phyloP scores from a whole-genome alignment of 768 basidiomycete species.

The Phaeolepiota aurea region DNA sequence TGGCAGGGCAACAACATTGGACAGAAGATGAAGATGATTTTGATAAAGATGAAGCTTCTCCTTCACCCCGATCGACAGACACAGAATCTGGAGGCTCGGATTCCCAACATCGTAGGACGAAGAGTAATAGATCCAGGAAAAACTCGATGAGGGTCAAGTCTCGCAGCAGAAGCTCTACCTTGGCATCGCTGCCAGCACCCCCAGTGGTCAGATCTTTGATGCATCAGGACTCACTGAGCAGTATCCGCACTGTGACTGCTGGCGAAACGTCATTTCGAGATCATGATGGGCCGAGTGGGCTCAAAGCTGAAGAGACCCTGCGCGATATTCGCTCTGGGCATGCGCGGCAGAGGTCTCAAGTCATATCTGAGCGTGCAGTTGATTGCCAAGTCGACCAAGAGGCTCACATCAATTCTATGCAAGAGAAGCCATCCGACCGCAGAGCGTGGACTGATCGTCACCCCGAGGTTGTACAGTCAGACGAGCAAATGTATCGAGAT shows the following conservation, averaged over 20 bases:
- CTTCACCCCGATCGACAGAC: slow-evolving; percentile 62
- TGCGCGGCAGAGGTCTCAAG: slow-evolving; percentile 20
- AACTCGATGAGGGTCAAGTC: slow-evolving; percentile 24
- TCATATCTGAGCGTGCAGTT: slow-evolving; percentile 18
- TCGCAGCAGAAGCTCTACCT: slow-evolving; percentile 58
- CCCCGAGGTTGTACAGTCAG: slow-evolving; percentile 32
- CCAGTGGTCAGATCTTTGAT: slow-evolving; percentile 19
- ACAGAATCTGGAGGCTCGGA: slow-evolving; percentile 42
- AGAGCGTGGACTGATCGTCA: slow-evolving; percentile 26
- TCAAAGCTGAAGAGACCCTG: slow-evolving; percentile 19
- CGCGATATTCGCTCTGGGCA: slow-evolving; percentile 18
- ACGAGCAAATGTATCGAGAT: slow-evolving; percentile 44
- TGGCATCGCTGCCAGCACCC: slow-evolving; percentile 49
- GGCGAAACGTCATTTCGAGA: slow-evolving; percentile 35
- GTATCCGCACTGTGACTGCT: slow-evolving; percentile 64
- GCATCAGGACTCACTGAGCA: slow-evolving; percentile 54
- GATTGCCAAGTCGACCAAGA: slow-evolving; percentile 13
- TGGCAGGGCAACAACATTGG: slow-evolving; percentile 48
- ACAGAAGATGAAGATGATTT: slow-evolving; percentile 30
- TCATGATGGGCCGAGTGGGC: slow-evolving; percentile 10
- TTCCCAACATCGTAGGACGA: slow-evolving; percentile 17
- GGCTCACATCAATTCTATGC: background rate
- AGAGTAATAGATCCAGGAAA: slow-evolving; percentile 20
- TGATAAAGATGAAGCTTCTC: slow-evolving; percentile 42
- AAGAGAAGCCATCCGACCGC: background rate